Evolutionary conservation across 2,329 filamentous ascomycete species (phyloP), one percentile per base, ranked within the genome.

Genomic region (Scolecobasidium constrictum): DNA sequence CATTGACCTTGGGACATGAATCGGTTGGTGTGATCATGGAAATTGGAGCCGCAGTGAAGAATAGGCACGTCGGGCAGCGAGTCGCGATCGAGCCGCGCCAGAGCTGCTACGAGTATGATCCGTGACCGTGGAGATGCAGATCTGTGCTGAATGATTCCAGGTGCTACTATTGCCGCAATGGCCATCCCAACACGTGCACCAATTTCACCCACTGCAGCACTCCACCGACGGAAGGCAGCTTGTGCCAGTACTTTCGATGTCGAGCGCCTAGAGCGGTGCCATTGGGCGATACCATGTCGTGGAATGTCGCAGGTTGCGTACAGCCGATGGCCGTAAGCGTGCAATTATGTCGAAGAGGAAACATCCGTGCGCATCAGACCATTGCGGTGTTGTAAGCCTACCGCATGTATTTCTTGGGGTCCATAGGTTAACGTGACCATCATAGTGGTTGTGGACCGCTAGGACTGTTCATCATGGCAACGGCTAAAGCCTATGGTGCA

Each of bases 401-500:
- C 34, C 12, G 17, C 7, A 36, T 11, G 16, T 17, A 17, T 11
- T 17, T 38, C 4, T 18, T 11, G 28, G 15, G 12, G 16, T 4
- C 21, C 35, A 22, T 20, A 5, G 11, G 9, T 36, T 11, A 36
- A 11, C 9, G 11, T n/a, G 34, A 15, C 34, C 16, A n/a, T 36
- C 17, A 7, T 18, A 56, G 54, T 38, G 54, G 54, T 17, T 56
- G 54, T 35, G 54, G 55, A 4, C 53, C 55, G 18, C 49, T 57
- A 3, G 55, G 54, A 6, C 46, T 57, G 1, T 47, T 57, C 3
- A 46, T 53, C 16, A 47, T 56, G 17, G 53, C 55, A 5, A 53
- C 55, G 1, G 51, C 51, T 4, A 50, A 49, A 45, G 52, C 55
- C 2, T 53, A 55, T 36, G 53, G 52, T 3, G 49, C 55, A 20